Percentiles rank a stretch among this genome's conserved stretches.
phyloP scores from a whole-genome alignment of 1,284 basidiomycete species.

The Stygiomarasmius scandens region DNA sequence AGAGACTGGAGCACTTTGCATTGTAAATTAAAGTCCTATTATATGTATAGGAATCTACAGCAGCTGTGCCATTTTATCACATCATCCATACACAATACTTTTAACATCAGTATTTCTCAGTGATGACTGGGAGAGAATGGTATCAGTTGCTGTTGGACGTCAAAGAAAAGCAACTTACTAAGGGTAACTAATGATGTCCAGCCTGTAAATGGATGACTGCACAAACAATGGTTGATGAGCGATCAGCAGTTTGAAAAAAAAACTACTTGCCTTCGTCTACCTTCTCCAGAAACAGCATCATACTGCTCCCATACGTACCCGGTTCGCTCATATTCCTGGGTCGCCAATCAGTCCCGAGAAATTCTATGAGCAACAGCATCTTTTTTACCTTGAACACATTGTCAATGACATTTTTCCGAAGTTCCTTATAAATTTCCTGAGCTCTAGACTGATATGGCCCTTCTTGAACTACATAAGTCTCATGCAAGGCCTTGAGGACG shows the following conservation, averaged over 20 bases:
- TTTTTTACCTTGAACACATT: constrained; percentile 79
- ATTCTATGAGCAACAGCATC: neutral
- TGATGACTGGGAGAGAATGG: constrained; percentile 42
- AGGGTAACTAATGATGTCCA: constrained; percentile 87
- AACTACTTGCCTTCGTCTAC: constrained; percentile 70
- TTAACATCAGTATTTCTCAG: constrained; percentile 35
- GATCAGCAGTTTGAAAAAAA: constrained; percentile 8
- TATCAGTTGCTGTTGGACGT: no score
- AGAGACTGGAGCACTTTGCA: neutral
- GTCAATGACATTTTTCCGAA: constrained; percentile 81
- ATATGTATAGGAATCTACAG: neutral
- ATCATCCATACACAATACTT: neutral
- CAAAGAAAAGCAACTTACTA: no score
- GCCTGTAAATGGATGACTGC: constrained; percentile 89
- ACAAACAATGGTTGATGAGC: constrained; percentile 11
- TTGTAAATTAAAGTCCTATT: neutral
- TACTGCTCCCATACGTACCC: constrained; percentile 98
- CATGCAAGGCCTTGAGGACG: constrained; percentile 75
- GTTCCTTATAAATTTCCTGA: constrained; percentile 74
- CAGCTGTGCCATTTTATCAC: neutral
- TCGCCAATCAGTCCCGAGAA: constrained; percentile 9
- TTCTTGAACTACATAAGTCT: constrained; percentile 78
- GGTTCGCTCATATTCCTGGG: constrained; percentile 85
- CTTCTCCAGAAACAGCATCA: constrained; percentile 81
- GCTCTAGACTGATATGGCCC: constrained; percentile 83